Conservation (phyloP, 345 rosid species). For the Linum tenue region DNA sequence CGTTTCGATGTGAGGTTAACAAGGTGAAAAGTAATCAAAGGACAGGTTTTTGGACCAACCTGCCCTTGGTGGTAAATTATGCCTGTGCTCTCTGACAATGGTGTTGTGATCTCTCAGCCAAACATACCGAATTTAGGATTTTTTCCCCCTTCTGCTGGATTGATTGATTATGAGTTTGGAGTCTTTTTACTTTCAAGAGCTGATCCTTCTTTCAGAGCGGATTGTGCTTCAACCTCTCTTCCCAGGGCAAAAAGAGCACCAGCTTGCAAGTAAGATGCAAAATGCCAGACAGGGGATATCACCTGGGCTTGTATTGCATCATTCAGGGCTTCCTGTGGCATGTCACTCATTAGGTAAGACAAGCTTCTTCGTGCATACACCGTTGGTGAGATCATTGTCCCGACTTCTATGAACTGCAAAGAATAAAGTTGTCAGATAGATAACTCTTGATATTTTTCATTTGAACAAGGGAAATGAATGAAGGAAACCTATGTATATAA, state of each 20-base stretch:
- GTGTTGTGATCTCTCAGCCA: not conserved
- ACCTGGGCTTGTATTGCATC: slow-evolving; percentile 3
- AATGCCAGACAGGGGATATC: slow-evolving; percentile 3
- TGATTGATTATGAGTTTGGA: not conserved
- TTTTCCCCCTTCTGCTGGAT: not conserved
- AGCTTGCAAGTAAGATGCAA: slow-evolving; percentile 3
- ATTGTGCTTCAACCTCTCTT: slow-evolving; percentile 2
- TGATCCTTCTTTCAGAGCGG: slow-evolving; percentile 4
- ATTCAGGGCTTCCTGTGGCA: slow-evolving; percentile 3
- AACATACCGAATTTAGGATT: not conserved
- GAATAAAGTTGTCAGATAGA: not conserved
- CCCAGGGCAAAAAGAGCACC: slow-evolving; percentile 2
- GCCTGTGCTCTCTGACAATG: not conserved
- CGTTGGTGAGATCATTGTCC: slow-evolving; percentile 1
- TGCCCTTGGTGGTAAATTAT: not conserved
- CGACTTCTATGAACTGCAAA: slow-evolving; percentile 3
- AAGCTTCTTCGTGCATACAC: slow-evolving; percentile 1
- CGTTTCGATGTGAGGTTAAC: no score
- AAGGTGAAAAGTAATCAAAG: no score
- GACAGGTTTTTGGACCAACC: not conserved
- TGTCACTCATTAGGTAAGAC: slow-evolving; percentile 5
- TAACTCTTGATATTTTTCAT: not conserved
- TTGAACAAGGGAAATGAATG: not conserved
- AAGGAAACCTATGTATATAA: not conserved
- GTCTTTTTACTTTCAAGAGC: not conserved